Evolutionary conservation across 2,329 filamentous ascomycete species (phyloP), one percentile per base, ranked within the genome.

Genomic region (Cladorrhinum sp.): DNA sequence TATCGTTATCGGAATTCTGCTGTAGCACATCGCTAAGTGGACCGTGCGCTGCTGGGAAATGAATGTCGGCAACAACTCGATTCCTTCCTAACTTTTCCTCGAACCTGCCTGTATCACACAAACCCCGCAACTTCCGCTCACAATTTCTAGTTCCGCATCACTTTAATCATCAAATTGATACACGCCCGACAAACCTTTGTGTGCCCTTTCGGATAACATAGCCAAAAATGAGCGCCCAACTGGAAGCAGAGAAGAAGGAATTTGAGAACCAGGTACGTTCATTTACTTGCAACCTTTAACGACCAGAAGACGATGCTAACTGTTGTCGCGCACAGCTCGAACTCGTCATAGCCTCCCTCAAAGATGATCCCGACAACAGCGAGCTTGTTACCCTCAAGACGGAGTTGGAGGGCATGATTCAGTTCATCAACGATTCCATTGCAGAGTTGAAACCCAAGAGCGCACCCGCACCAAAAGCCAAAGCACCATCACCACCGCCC

Each of bases 381-480:
- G 92, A 93, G 75, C 86, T 96, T 70, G 82, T 88, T 70, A 85
- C 83, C 71, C 85, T 96, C 73, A 88, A 89, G 76, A 79, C 84
- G 73, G 92, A 96, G 81, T 85, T 96, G 77, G 84, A 91, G 80
- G 84, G 88, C 78, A 86, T 91, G 76, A 89, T 98, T 76, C 82
- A 84, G 73, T 84, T 92, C 68, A 85, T 92, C 76, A 85, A 93
- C 79, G 86, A 88, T 72, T 85, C 88, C 69, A 89, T 97, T 75
- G 87, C 88, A 78, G 90, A 95, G 76, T 82, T 95, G 74, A 88
- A 90, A 77, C 85, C 85, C 65, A 75, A 77, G 68, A 73, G 75
- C 68, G 70, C 74, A 68, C 77, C 72, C 29, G 66, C 76, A 55
- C 70, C 77, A 50, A 76, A 78, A 29, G 13, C 23, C 62, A 70